These are phyloP conservation scores for Vaccinium darrowii DNA, from an alignment of 148 eudicot genomes.

Conservation along the genomic window DNA sequence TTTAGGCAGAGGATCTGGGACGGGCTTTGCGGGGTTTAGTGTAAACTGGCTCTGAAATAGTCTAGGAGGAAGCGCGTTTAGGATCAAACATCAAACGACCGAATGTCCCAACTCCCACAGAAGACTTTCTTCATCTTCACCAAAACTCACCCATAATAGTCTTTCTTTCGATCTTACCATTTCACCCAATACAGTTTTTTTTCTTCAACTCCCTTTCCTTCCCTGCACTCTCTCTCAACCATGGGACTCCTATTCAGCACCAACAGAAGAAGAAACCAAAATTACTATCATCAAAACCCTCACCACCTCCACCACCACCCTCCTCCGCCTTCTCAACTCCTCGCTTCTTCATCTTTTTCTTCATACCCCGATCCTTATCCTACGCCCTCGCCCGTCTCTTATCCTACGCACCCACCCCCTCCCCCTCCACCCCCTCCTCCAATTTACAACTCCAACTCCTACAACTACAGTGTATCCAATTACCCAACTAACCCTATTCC, in stretches of 20 bases:
- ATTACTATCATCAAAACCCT: slow-evolving; percentile 26
- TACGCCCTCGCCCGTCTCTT: slow-evolving; percentile 11
- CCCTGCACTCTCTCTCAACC: not conserved
- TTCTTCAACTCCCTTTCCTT: no score
- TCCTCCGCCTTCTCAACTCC: slow-evolving; percentile 26
- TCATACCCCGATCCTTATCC: slow-evolving; percentile 15
- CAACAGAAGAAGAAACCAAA: slow-evolving; percentile 21
- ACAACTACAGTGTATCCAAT: slow-evolving; percentile 22
- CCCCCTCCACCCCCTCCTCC: slow-evolving; percentile 19
- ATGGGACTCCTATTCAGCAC: slow-evolving; percentile 59
- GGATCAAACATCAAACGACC: no score
- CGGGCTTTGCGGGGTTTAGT: no score
- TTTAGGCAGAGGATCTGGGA: no score
- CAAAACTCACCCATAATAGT: not conserved
- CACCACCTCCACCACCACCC: slow-evolving; percentile 11
- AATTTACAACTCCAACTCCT: slow-evolving; percentile 24
- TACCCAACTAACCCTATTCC: slow-evolving; percentile 23
- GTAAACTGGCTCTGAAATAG: no score
- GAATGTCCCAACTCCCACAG: no score
- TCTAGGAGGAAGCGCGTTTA: no score
- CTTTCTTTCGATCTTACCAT: not conserved
- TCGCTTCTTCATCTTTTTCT: slow-evolving; percentile 13
- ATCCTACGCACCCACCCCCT: slow-evolving; percentile 20
- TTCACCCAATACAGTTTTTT: no score
- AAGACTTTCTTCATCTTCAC: slow-evolving; percentile 3